Evolutionary conservation across 2,329 filamentous ascomycete species (phyloP).

Genomic region (Talaromyces atroroseus): DNA sequence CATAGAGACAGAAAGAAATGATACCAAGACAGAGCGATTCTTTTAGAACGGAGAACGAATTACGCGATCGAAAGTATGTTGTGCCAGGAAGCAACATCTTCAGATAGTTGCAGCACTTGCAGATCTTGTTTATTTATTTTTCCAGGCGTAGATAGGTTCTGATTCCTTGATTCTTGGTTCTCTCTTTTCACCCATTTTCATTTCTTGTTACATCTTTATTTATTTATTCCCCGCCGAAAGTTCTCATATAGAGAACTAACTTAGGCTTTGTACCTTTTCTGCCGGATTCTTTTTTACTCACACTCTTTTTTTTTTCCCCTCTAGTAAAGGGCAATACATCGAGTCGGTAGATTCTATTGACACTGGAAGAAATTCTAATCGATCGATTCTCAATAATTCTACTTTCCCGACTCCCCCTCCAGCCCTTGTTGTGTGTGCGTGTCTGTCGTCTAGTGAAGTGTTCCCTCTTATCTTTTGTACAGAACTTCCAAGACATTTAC

Average conservation of each 20-base stretch:
- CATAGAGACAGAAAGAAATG: conserved; percentile 18
- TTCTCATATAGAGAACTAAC: neutral
- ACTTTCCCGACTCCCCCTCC: neutral
- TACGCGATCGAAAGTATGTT: conserved; percentile 2
- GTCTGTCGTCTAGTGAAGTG: conserved; percentile 1
- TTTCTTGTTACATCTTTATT: conserved; percentile 14
- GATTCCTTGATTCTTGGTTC: conserved; percentile 13
- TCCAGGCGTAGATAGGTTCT: conserved; percentile 9
- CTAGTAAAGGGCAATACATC: neutral
- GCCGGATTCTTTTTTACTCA: no score
- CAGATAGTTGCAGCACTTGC: neutral
- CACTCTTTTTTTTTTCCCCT: neutral
- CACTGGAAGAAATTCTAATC: neutral
- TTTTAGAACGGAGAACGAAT: neutral
- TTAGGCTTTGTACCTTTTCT: conserved; percentile 8
- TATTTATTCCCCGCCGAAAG: conserved; percentile 14
- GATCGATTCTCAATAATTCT: neutral
- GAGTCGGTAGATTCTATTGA: neutral
- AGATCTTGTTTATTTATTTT: neutral
- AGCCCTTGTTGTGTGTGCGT: neutral
- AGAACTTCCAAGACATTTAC: neutral
- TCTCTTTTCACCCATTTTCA: conserved; percentile 15
- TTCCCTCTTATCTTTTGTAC: neutral
- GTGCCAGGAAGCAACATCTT: neutral
- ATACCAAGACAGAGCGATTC: neutral